A percentile compares a stretch with the other conserved stretches of the same genome.
Conservation (phyloP, 2,329 filamentous ascomycete species). For the Coccinonectria pachysandricola region DNA sequence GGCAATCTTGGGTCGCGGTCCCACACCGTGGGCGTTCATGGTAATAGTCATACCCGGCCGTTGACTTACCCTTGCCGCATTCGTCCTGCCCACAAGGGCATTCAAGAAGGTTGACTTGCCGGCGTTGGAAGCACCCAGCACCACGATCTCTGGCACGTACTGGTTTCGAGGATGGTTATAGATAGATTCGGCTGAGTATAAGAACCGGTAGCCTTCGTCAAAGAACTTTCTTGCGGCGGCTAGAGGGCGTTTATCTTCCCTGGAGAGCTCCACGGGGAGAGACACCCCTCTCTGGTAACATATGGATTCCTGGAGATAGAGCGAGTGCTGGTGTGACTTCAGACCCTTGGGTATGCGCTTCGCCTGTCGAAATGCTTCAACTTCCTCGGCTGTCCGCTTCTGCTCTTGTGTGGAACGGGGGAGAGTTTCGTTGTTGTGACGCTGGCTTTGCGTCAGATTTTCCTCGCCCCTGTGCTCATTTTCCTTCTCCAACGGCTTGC, state of each 20-base stretch:
- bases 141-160: slow-evolving; percentile 52
- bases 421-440: too few species aligned
- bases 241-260: slow-evolving; percentile 15
- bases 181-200: slow-evolving; percentile 41
- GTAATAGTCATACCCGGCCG: slow-evolving; percentile 42
- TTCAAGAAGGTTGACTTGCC: slow-evolving; percentile 88
- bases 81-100: slow-evolving; percentile 49
- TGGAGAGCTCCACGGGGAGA: slow-evolving; percentile 8
- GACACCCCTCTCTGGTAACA: slow-evolving; percentile 7
- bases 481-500: too few species aligned
- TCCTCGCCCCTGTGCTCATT: too few species aligned
- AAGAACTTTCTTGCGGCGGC: slow-evolving; percentile 24
- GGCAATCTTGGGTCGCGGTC: slow-evolving; percentile 26
- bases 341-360: too few species aligned
- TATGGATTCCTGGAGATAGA: slow-evolving; percentile 14
- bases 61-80: slow-evolving; percentile 38
- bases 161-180: slow-evolving; percentile 41
- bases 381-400: too few species aligned
- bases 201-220: slow-evolving; percentile 24
- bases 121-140: slow-evolving; percentile 81
- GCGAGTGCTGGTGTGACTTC: slow-evolving; percentile 10
- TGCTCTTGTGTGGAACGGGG: too few species aligned
- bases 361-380: too few species aligned
- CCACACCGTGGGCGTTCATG: slow-evolving; percentile 48
- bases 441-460: too few species aligned